Percentiles rank a stretch among this genome's conserved stretches.
phyloP scores from a whole-genome alignment of 495 filamentous ascomycete genomes.

The Penicillium simplicissimum region DNA sequence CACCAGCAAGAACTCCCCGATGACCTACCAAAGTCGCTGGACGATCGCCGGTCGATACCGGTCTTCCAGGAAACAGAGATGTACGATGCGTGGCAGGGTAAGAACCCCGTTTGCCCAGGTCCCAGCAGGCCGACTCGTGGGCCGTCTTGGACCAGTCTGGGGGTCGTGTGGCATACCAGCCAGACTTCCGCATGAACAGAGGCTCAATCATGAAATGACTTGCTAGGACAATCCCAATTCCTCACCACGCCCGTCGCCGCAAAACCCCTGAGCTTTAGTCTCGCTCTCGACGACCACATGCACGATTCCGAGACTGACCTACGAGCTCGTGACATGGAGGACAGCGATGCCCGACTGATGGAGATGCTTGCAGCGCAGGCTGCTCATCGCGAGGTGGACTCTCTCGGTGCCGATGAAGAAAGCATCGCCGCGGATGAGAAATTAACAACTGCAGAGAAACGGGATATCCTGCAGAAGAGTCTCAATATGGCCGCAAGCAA shows the following conservation, averaged over 20 bases:
- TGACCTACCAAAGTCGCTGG: constrained; percentile 87
- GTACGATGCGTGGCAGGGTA: constrained; percentile 99
- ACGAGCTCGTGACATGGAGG: constrained; percentile 54
- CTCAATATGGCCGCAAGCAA: constrained; percentile 97
- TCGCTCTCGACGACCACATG: constrained; percentile 72
- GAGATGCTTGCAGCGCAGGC: constrained; percentile 96
- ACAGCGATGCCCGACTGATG: constrained; percentile 85
- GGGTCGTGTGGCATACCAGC: constrained; percentile 4
- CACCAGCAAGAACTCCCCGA: constrained; percentile 62
- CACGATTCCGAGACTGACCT: constrained; percentile 46
- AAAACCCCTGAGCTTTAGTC: constrained; percentile 79
- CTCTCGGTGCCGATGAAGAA: constrained; percentile 74
- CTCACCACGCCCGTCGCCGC: constrained; percentile 81
- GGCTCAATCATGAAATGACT: background rate
- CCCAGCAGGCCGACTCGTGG: constrained; percentile 6
- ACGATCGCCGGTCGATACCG: constrained; percentile 75
- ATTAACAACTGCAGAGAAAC: constrained; percentile 76
- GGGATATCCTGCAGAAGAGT: constrained; percentile 75
- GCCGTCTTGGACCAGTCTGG: background rate
- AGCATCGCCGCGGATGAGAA: constrained; percentile 71
- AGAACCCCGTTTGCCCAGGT: constrained; percentile 13
- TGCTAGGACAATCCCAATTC: constrained; percentile 88
- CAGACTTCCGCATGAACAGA: background rate
- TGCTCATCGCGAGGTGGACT: constrained; percentile 71
- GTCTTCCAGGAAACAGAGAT: constrained; percentile 80